These are phyloP conservation scores for Poterioochromonas sp. DNA, from an alignment of 352 stramenopile genomes.

Conservation along the genomic window DNA sequence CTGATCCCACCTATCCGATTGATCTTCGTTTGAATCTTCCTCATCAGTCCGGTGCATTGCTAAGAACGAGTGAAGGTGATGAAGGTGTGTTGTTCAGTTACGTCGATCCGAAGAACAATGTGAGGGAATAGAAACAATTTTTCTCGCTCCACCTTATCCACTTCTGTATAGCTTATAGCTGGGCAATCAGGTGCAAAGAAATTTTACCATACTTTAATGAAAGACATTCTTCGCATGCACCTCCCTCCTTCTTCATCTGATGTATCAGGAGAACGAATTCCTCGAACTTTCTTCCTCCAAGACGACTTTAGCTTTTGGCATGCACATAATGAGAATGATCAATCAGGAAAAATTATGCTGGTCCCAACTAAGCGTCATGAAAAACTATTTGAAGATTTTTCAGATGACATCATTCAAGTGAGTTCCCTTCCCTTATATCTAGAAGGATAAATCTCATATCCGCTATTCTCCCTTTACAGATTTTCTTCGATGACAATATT, in stretches of 20 bases:
- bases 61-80: background rate
- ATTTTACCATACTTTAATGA: background rate
- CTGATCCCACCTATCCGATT: background rate
- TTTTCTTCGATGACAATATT: constrained; percentile 33
- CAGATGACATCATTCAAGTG: too few relatives aligned
- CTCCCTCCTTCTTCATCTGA: background rate
- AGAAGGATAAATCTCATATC: too few relatives aligned
- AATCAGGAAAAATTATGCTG: background rate
- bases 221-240: background rate
- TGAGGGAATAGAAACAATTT: too few relatives aligned
- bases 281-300: background rate
- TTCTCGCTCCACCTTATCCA: too few relatives aligned
- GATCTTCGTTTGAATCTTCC: background rate
- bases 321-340: constrained; percentile 2
- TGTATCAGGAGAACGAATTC: background rate
- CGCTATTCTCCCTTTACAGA: too few relatives aligned
- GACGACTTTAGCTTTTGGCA: constrained; percentile 5
- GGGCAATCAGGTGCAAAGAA: background rate
- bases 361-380: background rate
- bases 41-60: background rate
- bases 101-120: too few relatives aligned
- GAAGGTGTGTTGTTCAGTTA: too few relatives aligned
- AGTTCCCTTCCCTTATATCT: too few relatives aligned
- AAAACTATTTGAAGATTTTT: background rate
- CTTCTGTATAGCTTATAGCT: background rate